phyloP scores from a whole-genome alignment of 106 monocot genomes.

The Dendrobium chrysotoxum region DNA sequence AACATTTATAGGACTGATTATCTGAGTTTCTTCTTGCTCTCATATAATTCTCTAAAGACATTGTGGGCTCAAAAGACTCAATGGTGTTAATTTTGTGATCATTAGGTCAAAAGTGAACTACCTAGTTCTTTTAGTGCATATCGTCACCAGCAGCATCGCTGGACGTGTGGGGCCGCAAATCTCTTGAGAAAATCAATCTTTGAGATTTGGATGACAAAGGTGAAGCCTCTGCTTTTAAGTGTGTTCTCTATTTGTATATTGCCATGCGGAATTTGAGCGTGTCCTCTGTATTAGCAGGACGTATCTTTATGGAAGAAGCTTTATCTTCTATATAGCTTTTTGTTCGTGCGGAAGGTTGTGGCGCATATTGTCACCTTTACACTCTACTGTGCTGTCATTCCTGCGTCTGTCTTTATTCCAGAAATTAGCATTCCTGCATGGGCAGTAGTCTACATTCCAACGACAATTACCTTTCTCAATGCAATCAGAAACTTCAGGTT shows the following conservation, averaged over 20 bases:
- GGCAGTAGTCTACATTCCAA: constrained; percentile 77
- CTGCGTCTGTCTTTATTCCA: constrained; percentile 61
- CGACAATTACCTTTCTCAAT: constrained; percentile 58
- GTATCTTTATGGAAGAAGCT: constrained; percentile 75
- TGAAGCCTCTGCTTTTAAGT: constrained; percentile 11
- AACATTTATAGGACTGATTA: neutral
- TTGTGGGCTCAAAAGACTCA: neutral
- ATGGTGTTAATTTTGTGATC: neutral
- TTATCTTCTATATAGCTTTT: constrained; percentile 73
- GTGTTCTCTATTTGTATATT: neutral
- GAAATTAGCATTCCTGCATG: constrained; percentile 72
- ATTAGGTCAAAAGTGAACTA: constrained; percentile 77
- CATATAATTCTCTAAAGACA: neutral
- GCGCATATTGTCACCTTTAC: constrained; percentile 70
- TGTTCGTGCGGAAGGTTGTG: constrained; percentile 71
- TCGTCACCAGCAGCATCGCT: constrained; percentile 77
- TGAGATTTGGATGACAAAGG: constrained; percentile 56
- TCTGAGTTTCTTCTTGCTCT: neutral
- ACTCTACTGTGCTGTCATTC: constrained; percentile 67
- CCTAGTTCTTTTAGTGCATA: constrained; percentile 79
- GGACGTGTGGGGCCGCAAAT: constrained; percentile 89
- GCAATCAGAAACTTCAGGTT: constrained; percentile 64
- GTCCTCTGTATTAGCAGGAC: constrained; percentile 30
- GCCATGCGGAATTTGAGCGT: neutral
- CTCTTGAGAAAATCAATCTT: constrained; percentile 69